Percentiles rank a stretch among this genome's conserved stretches.
phyloP scores from a whole-genome alignment of 2,329 filamentous ascomycete species.

The Claviceps citrina region DNA sequence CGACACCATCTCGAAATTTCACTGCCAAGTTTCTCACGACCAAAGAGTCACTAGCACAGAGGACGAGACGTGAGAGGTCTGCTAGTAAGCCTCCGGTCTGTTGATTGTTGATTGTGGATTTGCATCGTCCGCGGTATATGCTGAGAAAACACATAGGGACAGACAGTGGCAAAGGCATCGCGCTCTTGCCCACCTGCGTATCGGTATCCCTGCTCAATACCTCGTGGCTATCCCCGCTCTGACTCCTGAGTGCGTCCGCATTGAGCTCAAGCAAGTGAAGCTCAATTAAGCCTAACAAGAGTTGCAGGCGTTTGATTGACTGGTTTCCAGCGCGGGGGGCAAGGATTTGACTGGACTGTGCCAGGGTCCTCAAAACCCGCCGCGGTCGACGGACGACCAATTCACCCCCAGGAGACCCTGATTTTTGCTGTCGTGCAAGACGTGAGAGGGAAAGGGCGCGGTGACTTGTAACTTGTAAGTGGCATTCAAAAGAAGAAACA shows the following conservation, averaged over 20 bases:
- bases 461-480: too few species aligned
- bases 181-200: too few species aligned
- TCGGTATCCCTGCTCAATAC: not conserved
- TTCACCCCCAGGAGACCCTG: too few species aligned
- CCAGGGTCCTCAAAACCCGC: not conserved
- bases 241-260: not conserved
- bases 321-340: not conserved
- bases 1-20: not conserved
- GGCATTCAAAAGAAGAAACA: too few species aligned
- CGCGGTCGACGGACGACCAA: too few species aligned
- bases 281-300: constrained; percentile 2
- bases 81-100: not conserved
- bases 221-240: not conserved
- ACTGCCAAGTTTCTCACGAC: too few species aligned
- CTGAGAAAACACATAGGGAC: not conserved
- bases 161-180: too few species aligned
- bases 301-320: constrained; percentile 1
- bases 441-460: too few species aligned
- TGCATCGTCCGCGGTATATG: not conserved
- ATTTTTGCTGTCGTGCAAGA: not conserved
- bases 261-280: not conserved
- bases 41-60: too few species aligned
- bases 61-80: not conserved
- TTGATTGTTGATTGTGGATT: not conserved
- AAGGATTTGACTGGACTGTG: not conserved